Evolutionary conservation across 2,329 filamentous ascomycete species (phyloP).

Genomic region (Beauveria pseudobassiana): DNA sequence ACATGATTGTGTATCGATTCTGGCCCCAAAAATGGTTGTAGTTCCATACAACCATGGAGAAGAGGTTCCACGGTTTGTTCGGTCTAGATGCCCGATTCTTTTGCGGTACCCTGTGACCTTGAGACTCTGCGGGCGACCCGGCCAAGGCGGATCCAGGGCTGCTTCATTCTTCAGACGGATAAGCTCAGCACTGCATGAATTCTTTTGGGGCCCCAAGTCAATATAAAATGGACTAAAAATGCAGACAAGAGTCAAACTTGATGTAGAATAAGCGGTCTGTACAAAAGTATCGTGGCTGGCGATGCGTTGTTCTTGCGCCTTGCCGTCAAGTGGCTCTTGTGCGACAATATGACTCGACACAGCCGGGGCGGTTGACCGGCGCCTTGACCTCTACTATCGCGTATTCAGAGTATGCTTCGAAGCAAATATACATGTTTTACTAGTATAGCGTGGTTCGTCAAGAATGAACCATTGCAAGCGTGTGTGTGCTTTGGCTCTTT

Average conservation of each 20-base stretch:
- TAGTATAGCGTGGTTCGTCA: too few species aligned
- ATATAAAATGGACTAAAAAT: background rate
- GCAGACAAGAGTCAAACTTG: too few species aligned
- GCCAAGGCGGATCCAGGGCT: background rate
- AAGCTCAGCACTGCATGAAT: background rate
- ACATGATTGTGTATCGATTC: too few species aligned
- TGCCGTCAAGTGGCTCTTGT: background rate
- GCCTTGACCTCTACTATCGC: background rate
- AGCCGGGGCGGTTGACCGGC: background rate
- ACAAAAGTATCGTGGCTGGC: background rate
- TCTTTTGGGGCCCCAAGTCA: background rate
- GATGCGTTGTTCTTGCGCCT: conserved; percentile 3
- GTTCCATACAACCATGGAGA: too few species aligned
- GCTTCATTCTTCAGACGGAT: background rate
- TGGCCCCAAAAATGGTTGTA: too few species aligned
- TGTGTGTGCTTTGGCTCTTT: too few species aligned
- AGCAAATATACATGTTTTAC: too few species aligned
- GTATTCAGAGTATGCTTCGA: too few species aligned
- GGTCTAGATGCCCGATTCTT: too few species aligned
- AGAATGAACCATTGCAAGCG: too few species aligned
- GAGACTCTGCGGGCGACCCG: background rate
- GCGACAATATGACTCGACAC: background rate
- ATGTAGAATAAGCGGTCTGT: background rate
- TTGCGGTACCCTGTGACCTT: background rate
- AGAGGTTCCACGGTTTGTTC: too few species aligned